Conservation (phyloP, 192 early-diverging fungal genomes). For the Coemansia sp. region DNA sequence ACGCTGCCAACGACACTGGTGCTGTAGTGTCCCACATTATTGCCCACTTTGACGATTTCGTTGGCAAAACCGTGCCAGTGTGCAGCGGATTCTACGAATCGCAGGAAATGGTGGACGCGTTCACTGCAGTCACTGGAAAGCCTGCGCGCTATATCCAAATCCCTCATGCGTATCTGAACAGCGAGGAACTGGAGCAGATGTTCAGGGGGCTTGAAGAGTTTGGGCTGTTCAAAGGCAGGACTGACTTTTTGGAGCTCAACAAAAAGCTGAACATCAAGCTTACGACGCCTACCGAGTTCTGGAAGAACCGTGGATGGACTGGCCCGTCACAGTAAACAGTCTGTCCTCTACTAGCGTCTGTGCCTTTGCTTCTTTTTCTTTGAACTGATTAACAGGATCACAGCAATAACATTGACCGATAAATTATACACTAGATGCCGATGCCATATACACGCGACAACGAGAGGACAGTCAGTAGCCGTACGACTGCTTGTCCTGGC, state of each 20-base stretch:
- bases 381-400: no score
- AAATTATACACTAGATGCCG: no score
- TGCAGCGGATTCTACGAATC: conserved; percentile 39
- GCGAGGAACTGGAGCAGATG: conserved; percentile 12
- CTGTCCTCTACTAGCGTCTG: no score
- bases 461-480: conserved; percentile 14
- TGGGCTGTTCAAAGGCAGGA: conserved; percentile 6
- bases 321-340: conserved; percentile 44
- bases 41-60: conserved; percentile 32
- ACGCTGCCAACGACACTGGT: conserved; percentile 41
- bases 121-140: conserved; percentile 37
- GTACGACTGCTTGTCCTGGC: conserved; percentile 26
- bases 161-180: conserved; percentile 14
- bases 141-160: conserved; percentile 30
- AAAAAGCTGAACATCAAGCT: conserved; percentile 14
- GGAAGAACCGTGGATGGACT: conserved; percentile 38
- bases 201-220: conserved; percentile 13
- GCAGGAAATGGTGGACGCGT: conserved; percentile 41
- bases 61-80: conserved; percentile 8
- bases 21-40: conserved; percentile 35
- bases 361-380: no score
- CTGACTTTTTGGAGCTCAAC: conserved; percentile 24
- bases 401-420: no score
- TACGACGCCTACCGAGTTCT: conserved; percentile 25
- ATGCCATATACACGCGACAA: no score